These are phyloP conservation scores for Solanum virginianum DNA, from an alignment of 257 asterid genomes.

Conservation along the genomic window DNA sequence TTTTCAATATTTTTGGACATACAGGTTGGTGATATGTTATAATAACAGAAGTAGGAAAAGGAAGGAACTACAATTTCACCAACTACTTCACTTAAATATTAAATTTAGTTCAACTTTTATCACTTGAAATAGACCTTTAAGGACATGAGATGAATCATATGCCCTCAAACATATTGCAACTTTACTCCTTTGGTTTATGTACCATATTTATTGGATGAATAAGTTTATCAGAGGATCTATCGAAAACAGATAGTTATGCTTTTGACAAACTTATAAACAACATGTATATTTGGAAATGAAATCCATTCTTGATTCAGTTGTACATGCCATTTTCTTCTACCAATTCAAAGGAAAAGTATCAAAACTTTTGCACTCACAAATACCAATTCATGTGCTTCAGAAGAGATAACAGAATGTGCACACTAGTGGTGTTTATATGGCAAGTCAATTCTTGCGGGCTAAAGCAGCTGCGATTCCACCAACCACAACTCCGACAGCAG, in stretches of 20 bases:
- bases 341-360: background rate
- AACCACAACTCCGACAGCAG: slow-evolving; percentile 70
- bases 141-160: no score
- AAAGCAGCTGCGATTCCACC: slow-evolving; percentile 81
- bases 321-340: background rate
- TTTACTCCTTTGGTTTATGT: no score
- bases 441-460: slow-evolving; percentile 54
- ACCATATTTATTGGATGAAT: no score
- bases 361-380: background rate
- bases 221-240: no score
- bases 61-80: no score
- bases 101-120: no score
- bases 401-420: background rate
- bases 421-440: background rate
- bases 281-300: background rate
- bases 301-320: background rate
- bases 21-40: no score
- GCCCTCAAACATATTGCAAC: no score
- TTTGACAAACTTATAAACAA: background rate
- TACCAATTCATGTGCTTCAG: background rate
- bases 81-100: no score
- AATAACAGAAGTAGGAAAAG: no score
- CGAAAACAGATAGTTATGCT: background rate
- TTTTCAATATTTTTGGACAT: no score
- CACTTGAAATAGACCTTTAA: no score